phyloP scores from a whole-genome alignment of 257 asterid genomes.

The Solanum ahanhuiri region DNA sequence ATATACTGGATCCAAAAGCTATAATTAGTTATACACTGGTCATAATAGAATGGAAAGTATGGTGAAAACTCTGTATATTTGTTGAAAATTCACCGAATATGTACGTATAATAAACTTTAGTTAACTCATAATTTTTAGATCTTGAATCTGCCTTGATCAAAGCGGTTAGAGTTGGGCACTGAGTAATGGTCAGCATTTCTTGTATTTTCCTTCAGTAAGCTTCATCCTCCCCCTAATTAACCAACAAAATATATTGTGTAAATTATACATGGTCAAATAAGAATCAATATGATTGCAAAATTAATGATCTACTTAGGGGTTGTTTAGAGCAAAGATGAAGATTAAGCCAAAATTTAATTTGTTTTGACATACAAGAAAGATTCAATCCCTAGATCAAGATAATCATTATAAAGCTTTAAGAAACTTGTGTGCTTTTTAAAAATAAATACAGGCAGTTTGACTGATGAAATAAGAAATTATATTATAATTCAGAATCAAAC shows the following conservation, averaged over 20 bases:
- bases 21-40: neutral
- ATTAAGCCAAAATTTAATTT: neutral
- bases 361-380: neutral
- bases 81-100: neutral
- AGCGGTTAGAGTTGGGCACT: neutral
- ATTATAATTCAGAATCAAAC: too few relatives aligned
- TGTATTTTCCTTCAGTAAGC: conserved; percentile 10
- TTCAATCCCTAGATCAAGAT: neutral
- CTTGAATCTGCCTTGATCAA: neutral
- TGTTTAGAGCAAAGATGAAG: neutral
- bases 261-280: neutral
- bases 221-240: conserved; percentile 37
- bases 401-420: too few relatives aligned
- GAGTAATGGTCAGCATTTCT: neutral
- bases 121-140: neutral
- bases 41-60: neutral
- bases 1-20: too few relatives aligned
- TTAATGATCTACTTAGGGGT: neutral
- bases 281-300: neutral
- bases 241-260: neutral
- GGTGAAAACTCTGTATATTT: neutral
- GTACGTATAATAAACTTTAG: neutral
- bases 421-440: too few relatives aligned
- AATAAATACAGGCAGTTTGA: too few relatives aligned
- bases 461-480: neutral